phyloP scores from a whole-genome alignment of 148 eudicot species.

The Dysphania ambrosioides region DNA sequence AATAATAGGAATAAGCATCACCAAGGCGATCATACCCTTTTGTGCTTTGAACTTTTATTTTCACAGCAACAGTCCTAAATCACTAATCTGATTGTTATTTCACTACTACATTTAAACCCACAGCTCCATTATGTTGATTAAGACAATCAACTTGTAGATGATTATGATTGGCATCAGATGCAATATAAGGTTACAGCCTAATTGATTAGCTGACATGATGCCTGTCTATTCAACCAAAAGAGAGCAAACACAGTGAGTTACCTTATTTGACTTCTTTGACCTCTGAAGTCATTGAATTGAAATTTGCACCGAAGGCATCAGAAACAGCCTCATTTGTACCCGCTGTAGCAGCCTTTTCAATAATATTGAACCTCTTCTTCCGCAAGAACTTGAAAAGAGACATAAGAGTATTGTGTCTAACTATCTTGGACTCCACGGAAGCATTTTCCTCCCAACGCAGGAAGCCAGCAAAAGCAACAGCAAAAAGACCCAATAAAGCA shows the following conservation, averaged over 20 bases:
- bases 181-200: neutral
- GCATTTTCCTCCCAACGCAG: slow-evolving; percentile 64
- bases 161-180: neutral
- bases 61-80: neutral
- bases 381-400: slow-evolving; percentile 87
- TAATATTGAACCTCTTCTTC: slow-evolving; percentile 68
- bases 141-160: neutral
- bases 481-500: no score
- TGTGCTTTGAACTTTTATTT: no score
- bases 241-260: slow-evolving; percentile 26
- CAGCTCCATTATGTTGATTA: neutral
- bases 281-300: slow-evolving; percentile 57
- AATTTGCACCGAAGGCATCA: slow-evolving; percentile 80
- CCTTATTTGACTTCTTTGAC: slow-evolving; percentile 48
- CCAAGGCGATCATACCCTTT: no score
- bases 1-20: no score
- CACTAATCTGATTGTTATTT: neutral
- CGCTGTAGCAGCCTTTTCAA: slow-evolving; percentile 92
- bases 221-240: neutral
- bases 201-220: neutral
- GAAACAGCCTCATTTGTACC: slow-evolving; percentile 92
- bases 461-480: no score
- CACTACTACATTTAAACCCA: neutral
- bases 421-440: slow-evolving; percentile 76
- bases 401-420: slow-evolving; percentile 92